phyloP scores from a whole-genome alignment of 2,329 filamentous ascomycete genomes.

The Aspergillus thermomutatus region DNA sequence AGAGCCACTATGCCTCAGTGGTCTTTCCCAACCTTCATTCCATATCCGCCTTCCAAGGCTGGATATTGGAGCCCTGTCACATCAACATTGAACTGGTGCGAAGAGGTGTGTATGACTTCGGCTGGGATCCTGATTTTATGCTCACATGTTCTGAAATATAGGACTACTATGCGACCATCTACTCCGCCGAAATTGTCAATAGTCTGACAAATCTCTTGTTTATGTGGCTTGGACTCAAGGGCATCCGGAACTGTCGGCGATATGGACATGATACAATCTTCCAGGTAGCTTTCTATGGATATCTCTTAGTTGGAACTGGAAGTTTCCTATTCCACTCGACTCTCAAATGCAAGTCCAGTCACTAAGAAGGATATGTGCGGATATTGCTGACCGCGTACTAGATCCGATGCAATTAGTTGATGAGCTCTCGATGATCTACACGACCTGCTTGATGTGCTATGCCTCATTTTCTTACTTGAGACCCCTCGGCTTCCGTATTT shows the following conservation, averaged over 20 bases:
- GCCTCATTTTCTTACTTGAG: constrained; percentile 72
- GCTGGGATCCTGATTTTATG: not conserved
- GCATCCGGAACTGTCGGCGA: constrained; percentile 68
- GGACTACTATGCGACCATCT: constrained; percentile 73
- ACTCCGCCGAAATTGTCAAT: constrained; percentile 75
- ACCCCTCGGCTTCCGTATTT: constrained; percentile 47
- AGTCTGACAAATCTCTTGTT: constrained; percentile 81
- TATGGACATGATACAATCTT: constrained; percentile 76
- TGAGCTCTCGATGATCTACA: constrained; percentile 70
- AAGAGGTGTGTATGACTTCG: constrained; percentile 56
- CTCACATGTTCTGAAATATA: constrained; percentile 34
- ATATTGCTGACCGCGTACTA: constrained; percentile 30
- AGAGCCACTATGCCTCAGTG: constrained; percentile 25
- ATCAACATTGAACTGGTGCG: constrained; percentile 74
- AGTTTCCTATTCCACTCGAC: constrained; percentile 64
- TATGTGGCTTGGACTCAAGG: constrained; percentile 71
- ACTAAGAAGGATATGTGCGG: not conserved
- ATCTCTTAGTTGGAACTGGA: constrained; percentile 58
- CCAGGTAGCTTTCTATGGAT: constrained; percentile 62
- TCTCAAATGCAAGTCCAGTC: constrained; percentile 52
- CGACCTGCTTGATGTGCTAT: constrained; percentile 66
- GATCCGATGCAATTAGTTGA: constrained; percentile 70
- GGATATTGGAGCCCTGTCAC: constrained; percentile 70
- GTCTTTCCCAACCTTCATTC: constrained; percentile 30
- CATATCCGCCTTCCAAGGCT: constrained; percentile 46